Conservation (phyloP, 2,329 filamentous ascomycete genomes). For the Raffaelea ambrosiae region DNA sequence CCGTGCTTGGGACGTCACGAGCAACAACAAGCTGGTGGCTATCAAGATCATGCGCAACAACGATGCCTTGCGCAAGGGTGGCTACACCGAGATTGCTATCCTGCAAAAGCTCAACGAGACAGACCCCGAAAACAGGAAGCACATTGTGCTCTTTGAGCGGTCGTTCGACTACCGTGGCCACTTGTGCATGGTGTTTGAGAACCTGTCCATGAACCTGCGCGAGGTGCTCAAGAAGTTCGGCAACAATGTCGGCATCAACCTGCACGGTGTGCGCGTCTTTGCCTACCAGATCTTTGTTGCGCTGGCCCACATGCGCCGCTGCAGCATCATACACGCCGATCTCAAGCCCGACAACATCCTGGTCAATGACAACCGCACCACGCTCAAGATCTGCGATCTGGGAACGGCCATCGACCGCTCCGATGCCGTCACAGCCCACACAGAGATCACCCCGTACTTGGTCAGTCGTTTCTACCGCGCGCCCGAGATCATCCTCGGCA, state of each 20-base stretch:
- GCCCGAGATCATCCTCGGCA: conserved; percentile 94
- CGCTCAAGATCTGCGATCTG: conserved; percentile 91
- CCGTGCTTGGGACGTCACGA: conserved; percentile 69
- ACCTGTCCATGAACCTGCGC: conserved; percentile 83
- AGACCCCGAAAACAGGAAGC: conserved; percentile 83
- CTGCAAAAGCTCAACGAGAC: conserved; percentile 77
- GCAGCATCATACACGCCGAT: conserved; percentile 91
- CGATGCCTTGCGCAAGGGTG: conserved; percentile 83
- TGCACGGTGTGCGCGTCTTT: conserved; percentile 79
- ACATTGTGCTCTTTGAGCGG: conserved; percentile 80
- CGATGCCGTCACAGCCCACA: conserved; percentile 62
- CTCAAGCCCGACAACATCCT: conserved; percentile 97
- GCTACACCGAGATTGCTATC: conserved; percentile 90
- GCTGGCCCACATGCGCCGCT: conserved; percentile 78
- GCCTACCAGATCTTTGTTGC: conserved; percentile 92
- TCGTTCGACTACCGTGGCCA: conserved; percentile 92
- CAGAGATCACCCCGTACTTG: conserved; percentile 87
- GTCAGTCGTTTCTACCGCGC: conserved; percentile 97
- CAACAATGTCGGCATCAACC: conserved; percentile 84
- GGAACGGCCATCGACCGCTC: conserved; percentile 90
- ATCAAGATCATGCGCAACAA: conserved; percentile 99
- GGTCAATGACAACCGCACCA: conserved; percentile 73
- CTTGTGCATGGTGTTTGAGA: conserved; percentile 94
- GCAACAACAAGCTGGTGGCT: conserved; percentile 66
- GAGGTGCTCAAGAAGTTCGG: conserved; percentile 95